Evolutionary conservation across 257 asterid genomes (phyloP).

Genomic region (Ligustrum vulgare): DNA sequence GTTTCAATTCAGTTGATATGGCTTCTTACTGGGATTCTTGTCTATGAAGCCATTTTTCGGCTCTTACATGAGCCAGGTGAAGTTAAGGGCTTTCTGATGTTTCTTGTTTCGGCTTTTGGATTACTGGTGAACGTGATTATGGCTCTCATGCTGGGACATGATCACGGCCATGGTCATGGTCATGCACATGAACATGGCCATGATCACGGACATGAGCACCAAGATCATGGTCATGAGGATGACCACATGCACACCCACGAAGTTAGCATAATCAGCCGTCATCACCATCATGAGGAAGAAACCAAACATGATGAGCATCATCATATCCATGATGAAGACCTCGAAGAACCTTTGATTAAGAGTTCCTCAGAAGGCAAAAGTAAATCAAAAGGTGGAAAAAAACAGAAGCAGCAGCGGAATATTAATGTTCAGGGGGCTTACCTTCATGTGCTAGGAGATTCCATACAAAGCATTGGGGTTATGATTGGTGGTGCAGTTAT

Average conservation of each 20-base stretch:
- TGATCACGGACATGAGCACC: constrained; percentile 46
- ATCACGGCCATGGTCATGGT: constrained; percentile 39
- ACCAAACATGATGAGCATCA: constrained; percentile 31
- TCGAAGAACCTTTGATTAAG: constrained; percentile 46
- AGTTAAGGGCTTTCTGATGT: constrained; percentile 86
- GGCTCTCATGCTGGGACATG: constrained; percentile 85
- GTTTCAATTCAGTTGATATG: constrained; percentile 90
- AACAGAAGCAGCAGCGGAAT: constrained; percentile 51
- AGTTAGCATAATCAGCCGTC: constrained; percentile 45
- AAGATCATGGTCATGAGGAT: constrained; percentile 41
- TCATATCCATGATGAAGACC: constrained; percentile 40
- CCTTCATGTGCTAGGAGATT: constrained; percentile 89
- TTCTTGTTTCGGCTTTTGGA: constrained; percentile 78
- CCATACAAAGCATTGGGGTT: constrained; percentile 89
- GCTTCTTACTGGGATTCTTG: constrained; percentile 94
- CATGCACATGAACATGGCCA: constrained; percentile 56
- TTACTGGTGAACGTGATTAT: constrained; percentile 74
- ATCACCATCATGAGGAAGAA: constrained; percentile 35
- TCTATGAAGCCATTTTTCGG: constrained; percentile 81
- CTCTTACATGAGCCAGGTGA: constrained; percentile 61
- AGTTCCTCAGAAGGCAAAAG: constrained; percentile 29
- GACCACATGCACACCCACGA: constrained; percentile 48
- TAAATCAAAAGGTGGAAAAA: constrained; percentile 27
- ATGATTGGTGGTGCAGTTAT: constrained; percentile 90
- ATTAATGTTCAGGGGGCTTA: constrained; percentile 92